Evolutionary conservation across 768 basidiomycete genomes (phyloP).

Genomic region (Mycena galopus): DNA sequence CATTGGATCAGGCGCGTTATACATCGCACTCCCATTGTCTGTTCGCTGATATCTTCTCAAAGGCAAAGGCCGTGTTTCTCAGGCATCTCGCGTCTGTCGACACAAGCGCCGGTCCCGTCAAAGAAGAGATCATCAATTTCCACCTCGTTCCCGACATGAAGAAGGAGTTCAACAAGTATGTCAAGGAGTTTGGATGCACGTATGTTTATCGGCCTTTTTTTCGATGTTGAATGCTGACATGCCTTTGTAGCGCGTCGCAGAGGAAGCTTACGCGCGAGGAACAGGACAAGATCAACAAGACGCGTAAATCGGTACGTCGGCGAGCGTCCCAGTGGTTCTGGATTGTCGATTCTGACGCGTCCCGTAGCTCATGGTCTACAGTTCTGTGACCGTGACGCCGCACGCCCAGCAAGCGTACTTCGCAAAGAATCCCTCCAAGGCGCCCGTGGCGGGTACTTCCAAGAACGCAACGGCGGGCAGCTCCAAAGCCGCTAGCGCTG

Average conservation of each 20-base stretch:
- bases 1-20: conserved; percentile 15
- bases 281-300: conserved; percentile 47
- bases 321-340: too few relatives aligned
- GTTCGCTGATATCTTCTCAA: not conserved
- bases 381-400: conserved; percentile 31
- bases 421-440: conserved; percentile 30
- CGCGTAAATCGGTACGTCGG: conserved; percentile 43
- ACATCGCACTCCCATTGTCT: fast-evolving
- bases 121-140: conserved; percentile 45
- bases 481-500: conserved; percentile 4
- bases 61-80: conserved; percentile 42
- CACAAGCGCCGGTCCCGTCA: conserved; percentile 40
- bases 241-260: conserved; percentile 37
- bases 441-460: not conserved
- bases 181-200: conserved; percentile 47
- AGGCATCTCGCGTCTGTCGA: conserved; percentile 43
- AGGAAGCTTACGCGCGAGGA: conserved; percentile 44
- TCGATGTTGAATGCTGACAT: not conserved
- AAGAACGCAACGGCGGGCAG: conserved; percentile 9
- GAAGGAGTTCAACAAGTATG: conserved; percentile 43
- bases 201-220: conserved; percentile 30
- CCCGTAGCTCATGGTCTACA: conserved; percentile 35
- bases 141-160: conserved; percentile 50
- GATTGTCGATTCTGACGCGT: conserved; percentile 2
- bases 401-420: conserved; percentile 31